A percentile compares a stretch with the other conserved stretches of the same genome.
These are phyloP conservation scores for Fraxinus greggii DNA, from an alignment of 305 asterid species.

Conservation along the genomic window DNA sequence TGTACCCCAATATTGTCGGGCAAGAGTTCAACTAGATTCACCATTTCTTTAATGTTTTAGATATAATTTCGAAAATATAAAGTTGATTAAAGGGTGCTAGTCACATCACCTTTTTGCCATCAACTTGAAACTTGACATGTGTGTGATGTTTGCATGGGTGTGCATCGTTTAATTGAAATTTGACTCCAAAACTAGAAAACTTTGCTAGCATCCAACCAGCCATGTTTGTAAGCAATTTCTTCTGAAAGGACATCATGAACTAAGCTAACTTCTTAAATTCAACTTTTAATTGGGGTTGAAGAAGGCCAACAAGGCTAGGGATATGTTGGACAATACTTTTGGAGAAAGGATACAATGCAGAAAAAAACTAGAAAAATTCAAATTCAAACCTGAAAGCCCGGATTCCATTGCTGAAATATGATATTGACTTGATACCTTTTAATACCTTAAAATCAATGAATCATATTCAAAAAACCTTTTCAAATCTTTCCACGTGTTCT, in stretches of 20 bases:
- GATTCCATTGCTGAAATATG: neutral
- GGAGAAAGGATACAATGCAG: neutral
- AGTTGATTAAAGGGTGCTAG: neutral
- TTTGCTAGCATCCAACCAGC: neutral
- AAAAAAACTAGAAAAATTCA: neutral
- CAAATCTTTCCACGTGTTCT: neutral
- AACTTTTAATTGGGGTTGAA: too few relatives aligned
- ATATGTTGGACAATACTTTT: too few relatives aligned
- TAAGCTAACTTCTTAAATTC: too few relatives aligned
- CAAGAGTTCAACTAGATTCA: neutral
- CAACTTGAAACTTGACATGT: neutral
- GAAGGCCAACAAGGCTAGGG: too few relatives aligned
- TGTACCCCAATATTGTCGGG: neutral
- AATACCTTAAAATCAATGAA: neutral
- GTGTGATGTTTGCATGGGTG: neutral
- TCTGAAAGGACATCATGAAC: neutral
- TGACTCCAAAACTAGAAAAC: neutral
- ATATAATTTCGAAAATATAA: neutral
- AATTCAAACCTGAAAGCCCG: neutral
- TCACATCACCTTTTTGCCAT: neutral
- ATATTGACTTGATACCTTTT: neutral
- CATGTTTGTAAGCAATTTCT: neutral
- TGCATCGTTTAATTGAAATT: neutral
- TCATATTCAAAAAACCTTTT: neutral
- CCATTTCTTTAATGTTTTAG: neutral